Conservation (phyloP, 2,329 filamentous ascomycete species). For the Fusarium sp. region DNA sequence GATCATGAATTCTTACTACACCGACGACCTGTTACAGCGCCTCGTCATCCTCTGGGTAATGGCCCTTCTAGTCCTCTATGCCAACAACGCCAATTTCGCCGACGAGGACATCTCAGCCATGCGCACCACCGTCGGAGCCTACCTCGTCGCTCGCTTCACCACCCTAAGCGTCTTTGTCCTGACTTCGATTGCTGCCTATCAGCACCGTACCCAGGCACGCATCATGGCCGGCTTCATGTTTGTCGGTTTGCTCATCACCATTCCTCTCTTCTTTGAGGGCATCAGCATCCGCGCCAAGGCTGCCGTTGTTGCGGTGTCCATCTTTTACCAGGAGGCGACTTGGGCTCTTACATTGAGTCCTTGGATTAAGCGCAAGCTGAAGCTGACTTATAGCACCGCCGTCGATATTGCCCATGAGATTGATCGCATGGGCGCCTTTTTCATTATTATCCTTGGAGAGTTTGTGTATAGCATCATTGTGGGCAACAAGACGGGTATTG, state of each 20-base stretch:
- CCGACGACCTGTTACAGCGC: constrained; percentile 60
- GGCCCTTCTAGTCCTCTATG: constrained; percentile 59
- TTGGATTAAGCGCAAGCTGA: constrained; percentile 54
- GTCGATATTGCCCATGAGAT: constrained; percentile 62
- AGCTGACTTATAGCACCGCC: constrained; percentile 57
- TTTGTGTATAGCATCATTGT: constrained; percentile 61
- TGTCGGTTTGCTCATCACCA: constrained; percentile 53
- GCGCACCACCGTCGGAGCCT: constrained; percentile 58
- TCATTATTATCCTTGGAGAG: constrained; percentile 63
- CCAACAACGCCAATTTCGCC: constrained; percentile 57
- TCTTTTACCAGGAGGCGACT: constrained; percentile 54
- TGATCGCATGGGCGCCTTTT: constrained; percentile 61
- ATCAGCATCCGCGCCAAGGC: constrained; percentile 55
- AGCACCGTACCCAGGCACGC: constrained; percentile 58
- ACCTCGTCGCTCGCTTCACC: constrained; percentile 56
- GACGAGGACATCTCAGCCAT: constrained; percentile 56
- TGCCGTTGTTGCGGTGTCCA: constrained; percentile 53
- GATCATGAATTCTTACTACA: constrained; percentile 64
- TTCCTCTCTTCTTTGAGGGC: constrained; percentile 56
- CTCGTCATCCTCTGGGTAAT: constrained; percentile 62
- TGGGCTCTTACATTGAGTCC: constrained; percentile 59
- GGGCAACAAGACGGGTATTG: constrained; percentile 57
- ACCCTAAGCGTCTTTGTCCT: constrained; percentile 53
- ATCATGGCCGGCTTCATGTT: constrained; percentile 55
- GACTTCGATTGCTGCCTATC: constrained; percentile 58